Evolutionary conservation across 2,329 filamentous ascomycete species (phyloP), one percentile per base, ranked within the genome.

Genomic region (Claviceps monticola): DNA sequence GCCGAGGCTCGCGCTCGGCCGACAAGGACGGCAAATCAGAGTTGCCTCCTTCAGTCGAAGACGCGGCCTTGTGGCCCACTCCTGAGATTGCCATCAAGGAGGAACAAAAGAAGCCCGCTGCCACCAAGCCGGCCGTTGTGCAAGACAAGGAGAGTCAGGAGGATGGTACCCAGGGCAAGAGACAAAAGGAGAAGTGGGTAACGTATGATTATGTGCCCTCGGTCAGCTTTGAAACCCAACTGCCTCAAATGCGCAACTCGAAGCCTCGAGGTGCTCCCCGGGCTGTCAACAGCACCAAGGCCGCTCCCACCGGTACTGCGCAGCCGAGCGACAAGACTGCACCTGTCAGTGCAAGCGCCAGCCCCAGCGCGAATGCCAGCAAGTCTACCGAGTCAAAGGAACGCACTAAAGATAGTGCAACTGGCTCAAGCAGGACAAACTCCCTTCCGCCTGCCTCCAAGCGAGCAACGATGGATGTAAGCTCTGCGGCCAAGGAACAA

Each of bases 21-120:
- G 74, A 76, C 19, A 76, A 70, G 56, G 60, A 67, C 44, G 53
- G 49, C 53, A 68, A 64, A 55, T 51, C 60, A 14, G 69, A 67
- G 23, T 56, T 68, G 2, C 63, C 72, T 4, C 86, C 86, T 26
- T 76, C 86, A 2, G 84, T 88, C 46, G 82, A 79, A 53, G 90
- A 97, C 66, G 76, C 87, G 48, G 73, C 80, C 50, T 82, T 82
- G 19, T 98, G 93, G 93, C 93, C 93, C 16, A 97, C 91, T 2
- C 89, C 89, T 0, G 88, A 95, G 59, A 80, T 84, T 50, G 82
- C 83, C 48, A 67, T 68, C 46, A 72, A 75, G 56, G 88, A 93
- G 59, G 79, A 86, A 55, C 87, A 86, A 68, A 83, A 83, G 61
- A 89, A 88, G 66, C 69, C 74, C 8, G 38, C 23, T 4, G 46